Evolutionary conservation across 192 early-diverging fungal genomes (phyloP), one percentile per base, ranked within the genome.

Genomic region (Backusella luteola): DNA sequence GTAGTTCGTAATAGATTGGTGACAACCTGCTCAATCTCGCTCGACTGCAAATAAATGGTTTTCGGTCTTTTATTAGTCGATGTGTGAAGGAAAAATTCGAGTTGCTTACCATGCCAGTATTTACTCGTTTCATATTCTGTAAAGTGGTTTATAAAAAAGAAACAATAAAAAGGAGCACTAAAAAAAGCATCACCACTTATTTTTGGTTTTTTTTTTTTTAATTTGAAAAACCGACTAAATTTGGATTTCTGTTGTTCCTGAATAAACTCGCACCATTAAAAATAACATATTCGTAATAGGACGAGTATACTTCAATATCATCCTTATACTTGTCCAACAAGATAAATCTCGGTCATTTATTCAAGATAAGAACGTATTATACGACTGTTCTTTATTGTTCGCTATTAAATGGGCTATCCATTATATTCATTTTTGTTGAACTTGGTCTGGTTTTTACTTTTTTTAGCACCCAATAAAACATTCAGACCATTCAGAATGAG

Each of bases 11-110:
- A 21, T 26, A 82, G 49, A 19, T 74, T 52, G 29, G 81, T 82
- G 21, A 82, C 77, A 7, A 75, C 76, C 38, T 78, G 81, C 29
- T 82, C 81, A 71, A 82, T 82, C 66, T 79, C 81, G 17, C 63
- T 71, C 32, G 78, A 79, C 78, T 79, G 67, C 0, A 39, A 49
- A 35, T 26, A 21, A 7, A 23, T 39, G 49, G 6, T 6, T 46
- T 44, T 34, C 34, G 5, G 15, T 3, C 9, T 38, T 69, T 36
- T 11, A 44, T 39, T 42, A 44, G 4, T 71, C 14, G 15, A 6
- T 23, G 26, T 1, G 8, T 34, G 0, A 15, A 32, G 3, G 19
- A 44, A 42, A 5, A 3, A 44, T 23, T 21, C 7, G 11, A 36
- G 29, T 34, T 44, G 26, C 42, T 29, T 26, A 42, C 70, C 70